Evolutionary conservation across 805 yeast species (phyloP), one percentile per base, ranked within the genome.

Genomic region (Kuraishia hungarica): DNA sequence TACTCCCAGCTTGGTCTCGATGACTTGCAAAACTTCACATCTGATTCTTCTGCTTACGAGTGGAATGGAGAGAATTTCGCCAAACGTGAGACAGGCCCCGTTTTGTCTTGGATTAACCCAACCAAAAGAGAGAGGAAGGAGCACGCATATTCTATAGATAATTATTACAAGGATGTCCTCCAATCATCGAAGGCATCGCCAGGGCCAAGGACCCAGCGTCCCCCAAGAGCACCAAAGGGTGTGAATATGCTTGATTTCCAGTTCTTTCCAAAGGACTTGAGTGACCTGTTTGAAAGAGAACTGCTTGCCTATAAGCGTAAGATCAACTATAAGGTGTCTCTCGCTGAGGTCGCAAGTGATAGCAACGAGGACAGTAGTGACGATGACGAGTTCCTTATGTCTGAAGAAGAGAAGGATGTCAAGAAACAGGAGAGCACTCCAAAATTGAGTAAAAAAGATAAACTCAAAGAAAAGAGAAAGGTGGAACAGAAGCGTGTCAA

Each of bases 61-160:
- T 93, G 99, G 99, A 91, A 94, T 64, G 99, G 99, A 19, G 79
- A 86, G 61, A 86, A 87, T 62, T 87, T 86, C 67, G 91, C 93
- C 58, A 81, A 83, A 62, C 74, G 70, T 56, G 74, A 70, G 10
- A 71, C 72, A n/a, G 73, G 74, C 39, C 71, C 68, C 39, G 64
- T 72, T 1, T 72, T 78, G 51, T 70, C 78, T 2, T 87, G 92
- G 89, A 81, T 87, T 35, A 86, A 87, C 61, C 94, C 93, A 0
- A 73, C 87, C 0, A 83, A 82, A 61, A 76, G 94, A 68, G 89
- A 87, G 64, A 72, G 92, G 59, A 87, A 86, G 59, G 92, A 87
- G 59, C 90, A 86, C 61, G 83, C 87, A 1, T 88, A 87, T 61
- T 84, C 90, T 1, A 86, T 93, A 59, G 97, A 92, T 68, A 84